Conservation (phyloP, 768 basidiomycete species). For the Rhodosporidiobolus odoratus region DNA sequence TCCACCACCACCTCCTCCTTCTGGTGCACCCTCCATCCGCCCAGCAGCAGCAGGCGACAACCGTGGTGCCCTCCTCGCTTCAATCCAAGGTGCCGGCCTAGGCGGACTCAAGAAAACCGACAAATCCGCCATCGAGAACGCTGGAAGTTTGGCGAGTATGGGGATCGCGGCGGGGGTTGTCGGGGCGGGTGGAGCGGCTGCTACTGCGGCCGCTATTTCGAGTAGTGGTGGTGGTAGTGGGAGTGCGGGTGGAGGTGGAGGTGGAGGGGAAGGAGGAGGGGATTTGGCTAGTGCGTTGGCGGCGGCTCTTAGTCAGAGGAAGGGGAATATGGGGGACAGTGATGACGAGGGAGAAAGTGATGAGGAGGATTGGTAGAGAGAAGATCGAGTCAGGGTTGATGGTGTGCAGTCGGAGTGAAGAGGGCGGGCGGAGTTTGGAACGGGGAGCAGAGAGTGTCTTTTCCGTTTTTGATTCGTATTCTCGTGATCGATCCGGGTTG, state of each 20-base stretch:
- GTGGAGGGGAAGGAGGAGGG: constrained; percentile 53
- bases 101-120: constrained; percentile 6
- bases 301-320: constrained; percentile 71
- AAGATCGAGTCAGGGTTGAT: too few species aligned
- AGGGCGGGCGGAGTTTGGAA: too few species aligned
- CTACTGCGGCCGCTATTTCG: constrained; percentile 1
- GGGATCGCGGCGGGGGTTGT: constrained; percentile 20
- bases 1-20: constrained; percentile 47
- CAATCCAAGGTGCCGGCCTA: neutral
- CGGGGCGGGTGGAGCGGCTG: constrained; percentile 10
- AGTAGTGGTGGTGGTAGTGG: too few species aligned
- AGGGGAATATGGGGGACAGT: constrained; percentile 81
- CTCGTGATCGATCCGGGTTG: too few species aligned
- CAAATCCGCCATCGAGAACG: constrained; percentile 25
- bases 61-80: constrained; percentile 54
- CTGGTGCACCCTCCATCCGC: constrained; percentile 33
- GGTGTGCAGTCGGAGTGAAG: too few species aligned
- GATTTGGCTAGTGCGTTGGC: constrained; percentile 79
- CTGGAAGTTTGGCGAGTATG: constrained; percentile 19
- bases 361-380: constrained; percentile 54
- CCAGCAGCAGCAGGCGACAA: constrained; percentile 55
- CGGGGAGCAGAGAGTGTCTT: too few species aligned
- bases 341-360: constrained; percentile 70
- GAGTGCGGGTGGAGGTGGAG: constrained; percentile 10
- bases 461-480: too few species aligned